Evolutionary conservation across 768 basidiomycete species (phyloP), one percentile per base, ranked within the genome.

Genomic region (Hericium coralloides): DNA sequence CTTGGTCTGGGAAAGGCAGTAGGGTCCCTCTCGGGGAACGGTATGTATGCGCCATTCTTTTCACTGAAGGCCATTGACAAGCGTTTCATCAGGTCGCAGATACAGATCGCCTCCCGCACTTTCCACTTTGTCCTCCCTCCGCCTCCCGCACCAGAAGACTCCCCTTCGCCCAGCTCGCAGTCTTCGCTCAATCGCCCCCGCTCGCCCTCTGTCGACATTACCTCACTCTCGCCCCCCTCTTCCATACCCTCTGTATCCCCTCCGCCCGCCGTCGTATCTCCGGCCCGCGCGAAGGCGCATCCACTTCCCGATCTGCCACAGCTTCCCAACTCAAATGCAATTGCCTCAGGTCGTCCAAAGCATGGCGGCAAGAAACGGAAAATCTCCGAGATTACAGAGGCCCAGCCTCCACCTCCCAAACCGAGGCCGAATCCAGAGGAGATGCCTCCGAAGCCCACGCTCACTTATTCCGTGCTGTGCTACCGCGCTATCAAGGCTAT

Each of bases 61-160:
- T 31, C 22, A 39, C 8, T 49, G 62, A 52, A 41, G 51, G 60
- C 66, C 39, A 65, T 26, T 66, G 20, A 50, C 64, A 53, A 23
- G 49, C 57, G 52, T 45, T 56, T 57, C 60, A 36, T 2, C 65
- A 94, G 94, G 68, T 93, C 94, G 55, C 90, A 92, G 73, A 91
- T 97, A 59, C 94, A 98, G 76, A 98, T 99, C 66, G 92, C 95
- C 20, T 94, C 95, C 26, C 87, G 95, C 58, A 93, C 92, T 23
- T 99, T 99, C 72, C 87, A 93, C 69, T 99, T 99, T 66, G 85
- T 98, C 56, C 84, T 99, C 14, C 97, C 97, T 37, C 94, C 94
- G 1, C 85, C 89, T 0, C 81, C 85, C 38, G 80, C 81, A 7
- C 85, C 87, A 43, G 88, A 90, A 67, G 86, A 90, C 67, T 84